These are phyloP conservation scores for Plasmodium falciparum DNA, from an alignment of 169 alveolate genomes.

Conservation along the genomic window DNA sequence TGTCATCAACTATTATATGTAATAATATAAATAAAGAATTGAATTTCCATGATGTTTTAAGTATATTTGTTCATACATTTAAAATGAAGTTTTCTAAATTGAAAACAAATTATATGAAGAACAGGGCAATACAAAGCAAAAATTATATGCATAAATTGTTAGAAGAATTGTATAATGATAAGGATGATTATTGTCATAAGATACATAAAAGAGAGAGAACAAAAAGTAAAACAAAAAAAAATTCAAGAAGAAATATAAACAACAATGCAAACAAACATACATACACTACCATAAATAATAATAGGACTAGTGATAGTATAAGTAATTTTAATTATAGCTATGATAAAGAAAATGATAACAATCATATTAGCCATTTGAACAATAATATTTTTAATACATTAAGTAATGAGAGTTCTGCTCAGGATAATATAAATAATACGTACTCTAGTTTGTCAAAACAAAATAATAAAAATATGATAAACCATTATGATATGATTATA, in stretches of 20 bases:
- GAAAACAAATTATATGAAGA: conserved; percentile 7
- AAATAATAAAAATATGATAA: too few relatives aligned
- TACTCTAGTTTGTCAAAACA: too few relatives aligned
- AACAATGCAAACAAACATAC: too few relatives aligned
- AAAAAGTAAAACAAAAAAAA: neutral
- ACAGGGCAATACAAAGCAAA: conserved; percentile 6
- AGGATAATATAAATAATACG: too few relatives aligned
- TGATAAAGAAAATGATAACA: too few relatives aligned
- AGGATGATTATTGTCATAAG: neutral
- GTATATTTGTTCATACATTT: conserved; percentile 31
- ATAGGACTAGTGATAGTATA: neutral
- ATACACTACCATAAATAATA: too few relatives aligned
- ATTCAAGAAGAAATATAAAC: neutral
- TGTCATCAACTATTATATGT: conserved; percentile 27
- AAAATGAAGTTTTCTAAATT: conserved; percentile 42
- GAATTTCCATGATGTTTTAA: conserved; percentile 37
- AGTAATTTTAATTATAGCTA: neutral
- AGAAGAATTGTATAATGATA: conserved; percentile 1
- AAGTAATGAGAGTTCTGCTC: too few relatives aligned
- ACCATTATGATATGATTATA: too few relatives aligned
- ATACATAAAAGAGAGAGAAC: neutral
- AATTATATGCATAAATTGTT: conserved; percentile 14
- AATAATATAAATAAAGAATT: conserved; percentile 21
- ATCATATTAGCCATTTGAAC: too few relatives aligned
- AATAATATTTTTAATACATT: too few relatives aligned